Percentiles rank a stretch among this genome's conserved stretches.
phyloP scores from a whole-genome alignment of 305 asterid species.

The Fraxinus nigra region DNA sequence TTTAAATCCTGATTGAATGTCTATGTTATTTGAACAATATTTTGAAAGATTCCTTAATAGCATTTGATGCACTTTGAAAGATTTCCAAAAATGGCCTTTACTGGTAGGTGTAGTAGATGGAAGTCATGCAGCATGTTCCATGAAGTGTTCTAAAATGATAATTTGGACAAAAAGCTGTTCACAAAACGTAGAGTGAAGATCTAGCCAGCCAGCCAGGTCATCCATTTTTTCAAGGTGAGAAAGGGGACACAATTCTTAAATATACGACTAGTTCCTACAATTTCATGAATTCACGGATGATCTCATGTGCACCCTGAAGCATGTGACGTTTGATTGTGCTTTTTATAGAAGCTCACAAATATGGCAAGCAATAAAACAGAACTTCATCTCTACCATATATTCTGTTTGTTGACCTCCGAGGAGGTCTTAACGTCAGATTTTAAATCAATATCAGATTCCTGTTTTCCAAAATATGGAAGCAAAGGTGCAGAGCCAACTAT shows the following conservation, averaged over 20 bases:
- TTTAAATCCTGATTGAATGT: background rate
- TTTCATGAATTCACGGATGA: background rate
- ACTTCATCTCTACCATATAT: background rate
- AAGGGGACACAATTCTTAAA: background rate
- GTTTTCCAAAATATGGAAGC: slow-evolving; percentile 8
- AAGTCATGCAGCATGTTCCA: background rate
- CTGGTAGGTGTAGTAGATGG: background rate
- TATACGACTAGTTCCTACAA: background rate
- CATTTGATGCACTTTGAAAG: background rate
- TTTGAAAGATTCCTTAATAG: background rate
- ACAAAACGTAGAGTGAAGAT: background rate
- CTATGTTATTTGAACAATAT: background rate
- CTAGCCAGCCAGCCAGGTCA: background rate
- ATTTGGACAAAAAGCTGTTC: background rate
- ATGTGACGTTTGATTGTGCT: background rate
- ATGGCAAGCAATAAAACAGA: background rate
- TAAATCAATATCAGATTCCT: slow-evolving; percentile 6
- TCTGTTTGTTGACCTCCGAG: background rate
- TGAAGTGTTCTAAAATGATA: background rate
- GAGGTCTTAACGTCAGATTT: slow-evolving; percentile 3
- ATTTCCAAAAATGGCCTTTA: background rate
- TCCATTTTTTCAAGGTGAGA: slow-evolving; percentile 1
- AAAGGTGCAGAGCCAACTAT: slow-evolving; percentile 4
- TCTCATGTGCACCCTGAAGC: background rate
- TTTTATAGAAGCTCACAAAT: background rate